These are phyloP conservation scores for Acacia acuminata DNA, from an alignment of 306 rosid genomes.

Conservation along the genomic window DNA sequence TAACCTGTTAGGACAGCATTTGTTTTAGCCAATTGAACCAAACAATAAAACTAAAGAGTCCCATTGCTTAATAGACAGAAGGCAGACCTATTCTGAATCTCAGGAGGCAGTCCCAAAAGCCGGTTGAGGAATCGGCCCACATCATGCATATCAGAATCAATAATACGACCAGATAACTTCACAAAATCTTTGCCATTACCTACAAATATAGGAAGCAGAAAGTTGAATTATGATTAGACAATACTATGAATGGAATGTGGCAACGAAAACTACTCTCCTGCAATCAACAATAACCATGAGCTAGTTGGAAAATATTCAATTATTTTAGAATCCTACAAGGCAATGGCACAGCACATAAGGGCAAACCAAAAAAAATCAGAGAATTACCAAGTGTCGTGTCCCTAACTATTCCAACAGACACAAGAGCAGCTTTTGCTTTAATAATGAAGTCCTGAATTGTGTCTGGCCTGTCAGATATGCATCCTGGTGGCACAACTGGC, in stretches of 20 bases:
- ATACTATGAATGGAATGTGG: slow-evolving; percentile 13
- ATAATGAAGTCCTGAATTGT: slow-evolving; percentile 71
- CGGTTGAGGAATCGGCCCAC: slow-evolving; percentile 98
- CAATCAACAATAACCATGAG: background rate
- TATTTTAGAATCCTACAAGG: slow-evolving; percentile 10
- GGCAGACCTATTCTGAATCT: slow-evolving; percentile 84
- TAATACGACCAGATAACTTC: slow-evolving; percentile 71
- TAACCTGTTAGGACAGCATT: slow-evolving; percentile 52
- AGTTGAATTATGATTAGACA: slow-evolving; percentile 19
- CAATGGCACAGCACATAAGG: background rate
- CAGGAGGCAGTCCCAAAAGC: slow-evolving; percentile 90
- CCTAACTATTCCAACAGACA: slow-evolving; percentile 92
- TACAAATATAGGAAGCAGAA: slow-evolving; percentile 39
- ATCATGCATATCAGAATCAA: slow-evolving; percentile 97
- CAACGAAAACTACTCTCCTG: background rate
- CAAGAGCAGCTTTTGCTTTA: slow-evolving; percentile 88
- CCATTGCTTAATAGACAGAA: slow-evolving; percentile 26
- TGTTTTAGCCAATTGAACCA: slow-evolving; percentile 39
- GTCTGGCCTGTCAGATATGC: slow-evolving; percentile 74
- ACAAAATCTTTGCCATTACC: slow-evolving; percentile 77
- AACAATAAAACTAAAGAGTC: slow-evolving; percentile 30
- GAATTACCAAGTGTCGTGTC: slow-evolving; percentile 65
- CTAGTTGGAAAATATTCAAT: background rate
- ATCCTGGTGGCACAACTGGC: slow-evolving; percentile 95
- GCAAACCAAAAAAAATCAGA: background rate